phyloP scores from a whole-genome alignment of 2,329 filamentous ascomycete species.

The Incumbomyces lentus region DNA sequence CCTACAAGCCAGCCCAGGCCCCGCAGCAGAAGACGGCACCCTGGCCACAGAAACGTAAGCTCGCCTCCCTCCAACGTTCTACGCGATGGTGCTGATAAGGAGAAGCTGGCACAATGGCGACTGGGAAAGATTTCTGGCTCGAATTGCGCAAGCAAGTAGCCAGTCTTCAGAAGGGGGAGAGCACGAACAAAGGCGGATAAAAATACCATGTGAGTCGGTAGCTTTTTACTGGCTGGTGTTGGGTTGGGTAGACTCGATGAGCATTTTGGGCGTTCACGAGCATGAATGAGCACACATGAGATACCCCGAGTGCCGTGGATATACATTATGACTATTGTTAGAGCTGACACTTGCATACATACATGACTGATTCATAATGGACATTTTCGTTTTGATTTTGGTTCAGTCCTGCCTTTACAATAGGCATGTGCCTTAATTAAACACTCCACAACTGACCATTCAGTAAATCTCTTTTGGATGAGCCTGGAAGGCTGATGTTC shows the following conservation, averaged over 20 bases:
- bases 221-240: too few species aligned
- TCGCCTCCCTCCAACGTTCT: neutral
- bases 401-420: too few species aligned
- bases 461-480: neutral
- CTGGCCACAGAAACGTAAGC: constrained; percentile 37
- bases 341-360: too few species aligned
- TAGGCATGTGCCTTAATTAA: neutral
- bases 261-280: neutral
- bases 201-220: too few species aligned
- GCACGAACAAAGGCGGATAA: constrained; percentile 19
- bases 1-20: constrained; percentile 32
- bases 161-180: constrained; percentile 26
- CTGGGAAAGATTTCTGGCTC: constrained; percentile 40
- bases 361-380: too few species aligned
- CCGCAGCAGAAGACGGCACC: constrained; percentile 27
- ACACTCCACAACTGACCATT: neutral
- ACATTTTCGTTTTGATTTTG: too few species aligned
- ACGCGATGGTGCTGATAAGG: constrained; percentile 8
- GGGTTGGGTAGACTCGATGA: too few species aligned
- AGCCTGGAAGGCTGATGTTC: neutral
- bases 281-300: too few species aligned
- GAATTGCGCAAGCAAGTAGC: constrained; percentile 39
- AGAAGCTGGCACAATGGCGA: constrained; percentile 38
- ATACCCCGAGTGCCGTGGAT: neutral
- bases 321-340: too few species aligned